Percentiles rank a stretch among this genome's conserved stretches.
phyloP scores from a whole-genome alignment of 208 protist species.

The Acanthamoeba sp. region DNA sequence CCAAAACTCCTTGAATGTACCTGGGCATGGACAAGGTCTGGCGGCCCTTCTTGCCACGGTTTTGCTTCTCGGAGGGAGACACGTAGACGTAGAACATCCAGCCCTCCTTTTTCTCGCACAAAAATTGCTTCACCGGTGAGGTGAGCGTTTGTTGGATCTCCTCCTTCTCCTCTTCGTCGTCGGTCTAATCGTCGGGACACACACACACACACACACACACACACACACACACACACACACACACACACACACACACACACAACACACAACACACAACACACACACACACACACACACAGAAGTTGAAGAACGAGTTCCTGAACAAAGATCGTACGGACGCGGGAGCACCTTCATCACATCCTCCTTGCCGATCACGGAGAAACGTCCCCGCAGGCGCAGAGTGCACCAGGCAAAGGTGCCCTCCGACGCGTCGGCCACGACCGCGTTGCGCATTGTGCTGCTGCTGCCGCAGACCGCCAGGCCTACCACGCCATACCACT shows the following conservation, averaged over 20 bases:
- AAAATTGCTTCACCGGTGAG: slow-evolving; percentile 26
- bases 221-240: too few relatives aligned
- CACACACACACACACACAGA: too few relatives aligned
- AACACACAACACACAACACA: background rate
- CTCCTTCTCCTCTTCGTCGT: background rate
- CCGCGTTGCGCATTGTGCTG: background rate
- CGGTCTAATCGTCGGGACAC: background rate
- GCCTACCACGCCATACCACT: slow-evolving; percentile 29
- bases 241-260: too few relatives aligned
- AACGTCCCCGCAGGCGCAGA: background rate
- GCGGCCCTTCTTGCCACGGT: background rate
- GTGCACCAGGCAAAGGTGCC: slow-evolving; percentile 39
- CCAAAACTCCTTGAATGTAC: too few relatives aligned
- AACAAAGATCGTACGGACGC: background rate
- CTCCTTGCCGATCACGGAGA: slow-evolving; percentile 29
- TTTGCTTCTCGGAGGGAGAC: slow-evolving; percentile 24
- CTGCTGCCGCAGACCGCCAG: background rate
- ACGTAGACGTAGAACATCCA: slow-evolving; percentile 59
- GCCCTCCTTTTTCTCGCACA: slow-evolving; percentile 39
- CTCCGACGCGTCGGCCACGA: slow-evolving; percentile 35
- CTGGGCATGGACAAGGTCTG: background rate
- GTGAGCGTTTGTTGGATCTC: slow-evolving; percentile 16
- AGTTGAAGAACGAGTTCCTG: background rate
- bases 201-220: background rate
- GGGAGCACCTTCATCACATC: background rate